Evolutionary conservation across 2,329 filamentous ascomycete genomes (phyloP).

Genomic region (Aureobasidium pullulans): DNA sequence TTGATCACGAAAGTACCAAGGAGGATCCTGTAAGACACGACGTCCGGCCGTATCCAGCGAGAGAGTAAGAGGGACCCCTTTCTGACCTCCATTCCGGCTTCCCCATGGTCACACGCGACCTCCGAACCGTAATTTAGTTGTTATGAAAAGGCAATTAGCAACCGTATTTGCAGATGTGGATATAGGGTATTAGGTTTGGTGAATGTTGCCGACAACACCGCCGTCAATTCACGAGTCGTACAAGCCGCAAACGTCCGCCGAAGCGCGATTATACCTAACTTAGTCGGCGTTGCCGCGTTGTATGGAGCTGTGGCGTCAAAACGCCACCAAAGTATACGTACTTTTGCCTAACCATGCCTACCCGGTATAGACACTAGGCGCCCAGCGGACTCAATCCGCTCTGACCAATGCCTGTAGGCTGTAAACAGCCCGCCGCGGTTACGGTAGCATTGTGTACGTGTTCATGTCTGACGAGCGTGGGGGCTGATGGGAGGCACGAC

Average conservation of each 20-base stretch:
- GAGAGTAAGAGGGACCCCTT: neutral
- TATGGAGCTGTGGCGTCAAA: neutral
- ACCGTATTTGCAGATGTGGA: neutral
- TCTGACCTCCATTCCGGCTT: neutral
- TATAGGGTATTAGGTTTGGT: neutral
- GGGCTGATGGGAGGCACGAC: neutral
- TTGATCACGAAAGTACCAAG: neutral
- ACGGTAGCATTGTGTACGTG: neutral
- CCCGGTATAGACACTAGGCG: neutral
- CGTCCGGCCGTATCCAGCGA: neutral
- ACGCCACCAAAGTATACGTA: slow-evolving; percentile 5
- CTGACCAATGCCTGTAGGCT: neutral
- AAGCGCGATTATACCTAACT: neutral
- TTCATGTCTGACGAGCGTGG: slow-evolving; percentile 3
- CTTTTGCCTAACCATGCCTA: neutral
- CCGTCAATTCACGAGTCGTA: neutral
- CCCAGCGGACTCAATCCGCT: slow-evolving; percentile 2
- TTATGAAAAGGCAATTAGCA: neutral
- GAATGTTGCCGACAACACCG: neutral
- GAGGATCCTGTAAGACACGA: neutral
- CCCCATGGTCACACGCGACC: neutral
- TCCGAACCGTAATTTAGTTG: neutral
- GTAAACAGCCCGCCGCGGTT: neutral
- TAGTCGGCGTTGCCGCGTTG: slow-evolving; percentile 2
- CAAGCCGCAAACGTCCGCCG: neutral